Evolutionary conservation across 164 flowering plant genomes (phyloP).

Genomic region (Hamamelis virginiana): DNA sequence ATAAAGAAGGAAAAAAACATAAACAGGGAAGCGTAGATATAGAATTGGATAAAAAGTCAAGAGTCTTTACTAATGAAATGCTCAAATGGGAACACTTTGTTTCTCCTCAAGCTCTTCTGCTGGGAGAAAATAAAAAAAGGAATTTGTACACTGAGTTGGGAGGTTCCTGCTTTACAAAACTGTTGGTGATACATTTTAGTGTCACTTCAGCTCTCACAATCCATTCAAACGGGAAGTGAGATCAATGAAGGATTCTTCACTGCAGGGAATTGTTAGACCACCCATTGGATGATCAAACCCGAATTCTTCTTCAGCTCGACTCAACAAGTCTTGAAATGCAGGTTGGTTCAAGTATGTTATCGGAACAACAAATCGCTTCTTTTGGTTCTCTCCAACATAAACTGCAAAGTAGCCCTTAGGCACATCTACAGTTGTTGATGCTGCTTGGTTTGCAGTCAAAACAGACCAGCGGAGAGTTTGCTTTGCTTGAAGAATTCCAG

Average conservation of each 20-base stretch:
- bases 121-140: too few species aligned
- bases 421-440: background rate
- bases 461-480: background rate
- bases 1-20: too few species aligned
- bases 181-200: too few species aligned
- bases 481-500: background rate
- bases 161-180: too few species aligned
- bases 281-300: slow-evolving; percentile 21
- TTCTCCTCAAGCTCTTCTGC: too few species aligned
- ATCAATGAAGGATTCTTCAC: slow-evolving; percentile 15
- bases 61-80: too few species aligned
- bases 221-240: slow-evolving; percentile 4
- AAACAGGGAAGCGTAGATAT: too few species aligned
- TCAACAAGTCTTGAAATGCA: slow-evolving; percentile 10
- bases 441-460: too few species aligned
- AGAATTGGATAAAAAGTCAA: too few species aligned
- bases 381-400: slow-evolving; percentile 26
- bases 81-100: too few species aligned
- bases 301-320: slow-evolving; percentile 11
- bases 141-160: too few species aligned
- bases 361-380: slow-evolving; percentile 21
- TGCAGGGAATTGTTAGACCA: slow-evolving; percentile 24
- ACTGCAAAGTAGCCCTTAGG: slow-evolving; percentile 27
- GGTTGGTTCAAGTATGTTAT: slow-evolving; percentile 14
- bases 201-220: background rate